Evolutionary conservation across 441 rosid genomes (phyloP).

Genomic region (Syzygium syzygioides): DNA sequence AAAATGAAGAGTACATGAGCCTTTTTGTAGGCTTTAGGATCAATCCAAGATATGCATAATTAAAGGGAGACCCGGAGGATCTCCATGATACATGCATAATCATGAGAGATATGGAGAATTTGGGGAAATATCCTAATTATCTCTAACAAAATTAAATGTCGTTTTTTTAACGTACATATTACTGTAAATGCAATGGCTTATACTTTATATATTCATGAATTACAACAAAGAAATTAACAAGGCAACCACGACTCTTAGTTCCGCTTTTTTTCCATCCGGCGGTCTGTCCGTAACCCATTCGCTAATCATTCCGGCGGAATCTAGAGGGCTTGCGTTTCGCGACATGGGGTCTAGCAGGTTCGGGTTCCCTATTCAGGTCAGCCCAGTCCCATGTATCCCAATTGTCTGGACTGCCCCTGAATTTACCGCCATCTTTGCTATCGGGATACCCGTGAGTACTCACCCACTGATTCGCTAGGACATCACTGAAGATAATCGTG

Average conservation of each 20-base stretch:
- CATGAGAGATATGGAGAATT: not conserved
- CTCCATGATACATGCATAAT: not conserved
- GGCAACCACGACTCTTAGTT: not conserved
- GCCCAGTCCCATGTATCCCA: not conserved
- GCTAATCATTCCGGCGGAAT: slow-evolving; percentile 20
- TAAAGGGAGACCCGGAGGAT: not conserved
- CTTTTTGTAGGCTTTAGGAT: no score
- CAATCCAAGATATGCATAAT: not conserved
- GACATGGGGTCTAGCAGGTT: slow-evolving; percentile 1
- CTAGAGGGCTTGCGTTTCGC: slow-evolving; percentile 35
- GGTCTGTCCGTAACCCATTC: slow-evolving; percentile 31
- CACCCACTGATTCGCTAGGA: slow-evolving; percentile 26
- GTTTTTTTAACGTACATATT: not conserved
- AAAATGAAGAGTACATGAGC: no score
- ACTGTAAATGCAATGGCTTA: not conserved
- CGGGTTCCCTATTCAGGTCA: not conserved
- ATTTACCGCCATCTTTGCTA: not conserved
- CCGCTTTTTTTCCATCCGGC: slow-evolving; percentile 37
- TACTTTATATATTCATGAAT: not conserved
- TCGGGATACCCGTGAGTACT: not conserved
- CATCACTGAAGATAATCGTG: slow-evolving; percentile 35
- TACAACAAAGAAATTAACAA: not conserved
- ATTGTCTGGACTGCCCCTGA: not conserved
- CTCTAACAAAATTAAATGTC: not conserved
- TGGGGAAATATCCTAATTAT: no score